Conservation (phyloP, 495 filamentous ascomycete species). For the Durotheca rogersii region DNA sequence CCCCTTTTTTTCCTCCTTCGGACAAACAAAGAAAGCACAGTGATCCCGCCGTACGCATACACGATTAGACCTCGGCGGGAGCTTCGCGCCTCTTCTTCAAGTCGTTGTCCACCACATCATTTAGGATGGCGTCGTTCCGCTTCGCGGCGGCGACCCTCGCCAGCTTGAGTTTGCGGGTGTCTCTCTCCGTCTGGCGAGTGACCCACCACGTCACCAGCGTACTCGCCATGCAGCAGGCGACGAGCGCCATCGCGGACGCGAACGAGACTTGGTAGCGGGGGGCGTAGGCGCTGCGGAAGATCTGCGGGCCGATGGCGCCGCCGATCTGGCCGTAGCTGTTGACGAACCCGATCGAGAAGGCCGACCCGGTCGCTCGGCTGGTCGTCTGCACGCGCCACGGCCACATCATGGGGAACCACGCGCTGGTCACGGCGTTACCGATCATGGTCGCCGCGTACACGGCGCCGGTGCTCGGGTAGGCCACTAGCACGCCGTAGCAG, state of each 20-base stretch:
- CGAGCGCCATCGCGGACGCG: constrained; percentile 35
- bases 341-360: constrained; percentile 49
- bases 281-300: constrained; percentile 38
- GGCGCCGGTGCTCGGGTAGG: constrained; percentile 42
- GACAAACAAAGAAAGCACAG: no score
- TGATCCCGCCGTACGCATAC: no score
- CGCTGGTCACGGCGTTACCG: constrained; percentile 38
- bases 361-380: constrained; percentile 44
- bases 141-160: constrained; percentile 44
- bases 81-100: constrained; percentile 20
- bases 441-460: constrained; percentile 47
- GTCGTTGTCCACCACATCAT: constrained; percentile 46
- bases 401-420: constrained; percentile 50
- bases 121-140: constrained; percentile 42
- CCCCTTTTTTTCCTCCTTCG: no score
- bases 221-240: constrained; percentile 33
- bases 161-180: constrained; percentile 45
- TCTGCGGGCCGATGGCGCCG: constrained; percentile 39
- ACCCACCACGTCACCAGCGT: constrained; percentile 39
- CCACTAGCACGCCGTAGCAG: constrained; percentile 45
- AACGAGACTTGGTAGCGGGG: constrained; percentile 37
- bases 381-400: constrained; percentile 48
- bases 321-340: constrained; percentile 45
- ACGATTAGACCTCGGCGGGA: constrained; percentile 8
- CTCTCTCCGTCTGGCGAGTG: constrained; percentile 39